Base-by-base conservation (phyloP, 257 asterid genomes). In the Penstemon newberryi region DNA sequence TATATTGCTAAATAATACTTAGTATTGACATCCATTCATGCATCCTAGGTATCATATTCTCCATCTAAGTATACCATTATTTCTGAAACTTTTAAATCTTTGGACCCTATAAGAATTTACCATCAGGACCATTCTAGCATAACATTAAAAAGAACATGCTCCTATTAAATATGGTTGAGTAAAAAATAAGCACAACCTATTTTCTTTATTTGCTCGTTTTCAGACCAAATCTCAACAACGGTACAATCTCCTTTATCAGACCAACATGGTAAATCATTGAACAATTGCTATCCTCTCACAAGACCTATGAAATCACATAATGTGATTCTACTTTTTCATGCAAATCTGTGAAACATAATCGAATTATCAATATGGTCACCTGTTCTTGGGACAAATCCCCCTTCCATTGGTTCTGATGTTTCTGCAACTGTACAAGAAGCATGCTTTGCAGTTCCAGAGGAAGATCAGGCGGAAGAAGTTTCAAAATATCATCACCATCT, bases 401-500 rank as follows among this genome's bases (percentile, higher is more conserved):
- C 70, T 73, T 78, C 88, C 85, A 80, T 46, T 60, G 76, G 7
- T 40, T 60, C 56, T 47, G 65, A 75, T 70, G 73, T 47, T 75
- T 83, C 77, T 70, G 82, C 60, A 83, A 76, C 9, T 62, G 56
- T 49, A 42, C 42, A 46, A 64, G 54, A 76, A 83, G 81, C 76
- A 70, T 63, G 52, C 75, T 78, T 50, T 73, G 80, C 77, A 80
- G 66, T 49, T 75, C 77, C 43, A 78, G 19, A 13, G 85, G 73
- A 52, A 83, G 70, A 68, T 76, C 78, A 58, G 57, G 64, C 51
- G 80, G 88, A 67, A 80, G 67, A 72, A 80, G 82, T 84, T 75
- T 83, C 83, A 70, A 44, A 59, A 52, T 58, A 57, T 69, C 80
- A 50, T 53, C 79, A 47, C 75, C 70, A 37, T 55, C 74, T 10